Conservation (phyloP, 352 stramenopile species). For the Phytopythium ostracodes region DNA sequence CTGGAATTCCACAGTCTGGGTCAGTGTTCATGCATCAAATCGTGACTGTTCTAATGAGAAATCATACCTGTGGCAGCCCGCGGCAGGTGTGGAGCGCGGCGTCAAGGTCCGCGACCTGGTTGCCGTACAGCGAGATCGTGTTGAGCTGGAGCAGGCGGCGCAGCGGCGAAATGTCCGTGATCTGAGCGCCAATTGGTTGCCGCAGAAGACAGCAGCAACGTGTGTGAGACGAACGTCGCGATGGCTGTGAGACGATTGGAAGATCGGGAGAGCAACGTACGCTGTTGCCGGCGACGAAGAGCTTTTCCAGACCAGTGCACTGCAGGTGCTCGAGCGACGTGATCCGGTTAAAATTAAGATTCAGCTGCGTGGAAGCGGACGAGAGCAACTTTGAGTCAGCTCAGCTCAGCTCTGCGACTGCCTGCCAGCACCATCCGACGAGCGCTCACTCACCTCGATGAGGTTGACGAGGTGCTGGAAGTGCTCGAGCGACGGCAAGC, state of each 20-base stretch:
- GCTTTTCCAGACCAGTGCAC: slow-evolving; percentile 54
- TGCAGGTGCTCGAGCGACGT: slow-evolving; percentile 42
- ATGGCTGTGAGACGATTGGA: too few species aligned
- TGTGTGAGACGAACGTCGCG: not conserved
- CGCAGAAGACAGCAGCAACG: not conserved
- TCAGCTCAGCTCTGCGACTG: too few species aligned
- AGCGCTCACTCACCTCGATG: slow-evolving; percentile 40
- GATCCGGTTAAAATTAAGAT: slow-evolving; percentile 70
- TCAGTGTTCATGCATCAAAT: too few species aligned
- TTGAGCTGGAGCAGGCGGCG: slow-evolving; percentile 44
- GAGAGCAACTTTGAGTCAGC: not conserved
- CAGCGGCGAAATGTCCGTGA: slow-evolving; percentile 43
- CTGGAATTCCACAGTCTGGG: slow-evolving; percentile 14
- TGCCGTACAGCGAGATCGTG: slow-evolving; percentile 61
- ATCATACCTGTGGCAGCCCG: slow-evolving; percentile 40
- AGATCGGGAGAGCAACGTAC: too few species aligned
- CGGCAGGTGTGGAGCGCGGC: slow-evolving; percentile 46
- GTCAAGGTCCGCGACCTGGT: slow-evolving; percentile 43
- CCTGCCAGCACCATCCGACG: too few species aligned
- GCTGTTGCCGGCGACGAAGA: slow-evolving; percentile 62
- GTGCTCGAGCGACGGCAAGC: slow-evolving; percentile 43
- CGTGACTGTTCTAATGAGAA: too few species aligned
- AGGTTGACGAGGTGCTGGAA: slow-evolving; percentile 73
- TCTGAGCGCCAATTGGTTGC: slow-evolving; percentile 20
- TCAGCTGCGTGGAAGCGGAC: slow-evolving; percentile 31